Evolutionary conservation across 2,329 filamentous ascomycete genomes (phyloP).

Genomic region (Colletotrichum tropicale): DNA sequence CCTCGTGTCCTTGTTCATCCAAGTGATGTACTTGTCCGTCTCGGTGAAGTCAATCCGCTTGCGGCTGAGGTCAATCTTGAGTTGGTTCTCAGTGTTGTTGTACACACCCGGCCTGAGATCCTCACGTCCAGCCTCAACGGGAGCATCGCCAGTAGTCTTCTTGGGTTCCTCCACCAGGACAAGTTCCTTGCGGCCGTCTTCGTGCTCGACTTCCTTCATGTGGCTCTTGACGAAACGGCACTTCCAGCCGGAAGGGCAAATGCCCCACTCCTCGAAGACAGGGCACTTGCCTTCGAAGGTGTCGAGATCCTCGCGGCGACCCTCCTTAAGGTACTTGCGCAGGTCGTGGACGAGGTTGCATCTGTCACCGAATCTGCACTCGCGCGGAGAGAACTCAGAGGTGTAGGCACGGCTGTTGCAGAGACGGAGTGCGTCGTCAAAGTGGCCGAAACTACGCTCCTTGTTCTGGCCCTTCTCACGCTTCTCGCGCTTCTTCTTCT

Average conservation of each 20-base stretch:
- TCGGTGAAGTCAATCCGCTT: conserved; percentile 73
- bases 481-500: conserved; percentile 57
- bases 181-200: conserved; percentile 84
- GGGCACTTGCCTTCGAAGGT: conserved; percentile 83
- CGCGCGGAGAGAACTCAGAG: conserved; percentile 80
- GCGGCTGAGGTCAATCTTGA: conserved; percentile 78
- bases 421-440: conserved; percentile 76
- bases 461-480: conserved; percentile 74
- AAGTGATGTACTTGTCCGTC: conserved; percentile 77
- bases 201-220: conserved; percentile 77
- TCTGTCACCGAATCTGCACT: conserved; percentile 78
- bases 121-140: conserved; percentile 42
- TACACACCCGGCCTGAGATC: conserved; percentile 69
- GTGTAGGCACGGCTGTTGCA: conserved; percentile 75
- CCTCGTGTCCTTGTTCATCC: conserved; percentile 70
- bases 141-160: conserved; percentile 38
- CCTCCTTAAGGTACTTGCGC: conserved; percentile 81
- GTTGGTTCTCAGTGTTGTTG: conserved; percentile 73
- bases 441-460: conserved; percentile 79
- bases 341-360: conserved; percentile 87
- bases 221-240: conserved; percentile 91
- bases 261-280: conserved; percentile 76
- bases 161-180: conserved; percentile 61
- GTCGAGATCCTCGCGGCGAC: conserved; percentile 79
- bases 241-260: conserved; percentile 88